Conservation (phyloP, 2,329 filamentous ascomycete species). For the Emergomyces pasteurianus region DNA sequence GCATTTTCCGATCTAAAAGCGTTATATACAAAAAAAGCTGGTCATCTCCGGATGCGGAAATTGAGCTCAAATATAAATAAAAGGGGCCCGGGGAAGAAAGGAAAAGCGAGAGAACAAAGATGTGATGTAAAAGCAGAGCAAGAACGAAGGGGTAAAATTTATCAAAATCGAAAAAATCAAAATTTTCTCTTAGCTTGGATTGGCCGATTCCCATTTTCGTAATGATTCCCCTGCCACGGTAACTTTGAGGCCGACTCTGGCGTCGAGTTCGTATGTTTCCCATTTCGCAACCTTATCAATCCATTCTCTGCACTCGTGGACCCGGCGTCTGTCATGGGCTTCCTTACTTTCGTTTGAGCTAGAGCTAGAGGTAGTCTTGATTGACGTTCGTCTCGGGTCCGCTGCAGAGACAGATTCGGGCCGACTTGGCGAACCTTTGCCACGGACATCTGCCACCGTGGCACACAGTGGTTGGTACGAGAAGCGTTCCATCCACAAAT, state of each 20-base stretch:
- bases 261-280: conserved; percentile 52
- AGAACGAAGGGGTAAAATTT: background rate
- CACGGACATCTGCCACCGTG: background rate
- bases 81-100: background rate
- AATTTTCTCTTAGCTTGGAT: background rate
- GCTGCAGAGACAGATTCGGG: background rate
- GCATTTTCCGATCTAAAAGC: background rate
- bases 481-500: conserved; percentile 58
- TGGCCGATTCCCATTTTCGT: conserved; percentile 28
- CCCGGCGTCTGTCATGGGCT: conserved; percentile 25
- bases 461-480: conserved; percentile 17
- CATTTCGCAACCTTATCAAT: conserved; percentile 46
- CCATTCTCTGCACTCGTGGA: conserved; percentile 44
- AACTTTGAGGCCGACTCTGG: conserved; percentile 40
- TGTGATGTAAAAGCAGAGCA: too few species aligned
- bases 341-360: conserved; percentile 2
- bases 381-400: background rate
- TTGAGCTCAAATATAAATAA: background rate
- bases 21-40: background rate
- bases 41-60: background rate
- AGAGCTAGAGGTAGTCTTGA: conserved; percentile 8
- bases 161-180: background rate
- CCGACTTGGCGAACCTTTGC: background rate
- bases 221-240: conserved; percentile 35
- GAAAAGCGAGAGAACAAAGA: background rate